Conservation (phyloP, 2,329 filamentous ascomycete genomes). For the Aspergillus terreus region DNA sequence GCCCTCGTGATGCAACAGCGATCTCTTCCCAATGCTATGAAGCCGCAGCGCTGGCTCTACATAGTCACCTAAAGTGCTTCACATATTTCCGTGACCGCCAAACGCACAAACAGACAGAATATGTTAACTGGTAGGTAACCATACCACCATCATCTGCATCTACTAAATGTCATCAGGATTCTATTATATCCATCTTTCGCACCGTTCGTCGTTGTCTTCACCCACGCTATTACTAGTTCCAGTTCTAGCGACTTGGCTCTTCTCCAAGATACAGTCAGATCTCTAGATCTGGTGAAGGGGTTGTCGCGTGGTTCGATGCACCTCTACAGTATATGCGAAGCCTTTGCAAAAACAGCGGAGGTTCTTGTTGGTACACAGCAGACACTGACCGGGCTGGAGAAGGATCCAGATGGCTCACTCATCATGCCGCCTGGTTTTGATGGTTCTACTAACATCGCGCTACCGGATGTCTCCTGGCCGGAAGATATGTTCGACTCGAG, state of each 20-base stretch:
- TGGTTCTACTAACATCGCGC: conserved; percentile 16
- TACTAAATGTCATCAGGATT: conserved; percentile 12
- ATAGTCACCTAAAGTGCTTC: conserved; percentile 25
- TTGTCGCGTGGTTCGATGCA: conserved; percentile 19
- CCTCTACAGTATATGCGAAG: conserved; percentile 19
- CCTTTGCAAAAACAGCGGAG: conserved; percentile 21
- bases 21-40: conserved; percentile 25
- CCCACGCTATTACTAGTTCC: conserved; percentile 24
- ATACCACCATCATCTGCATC: too few relatives aligned
- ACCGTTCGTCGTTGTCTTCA: conserved; percentile 26
- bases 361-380: conserved; percentile 21
- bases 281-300: conserved; percentile 18
- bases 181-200: conserved; percentile 25
- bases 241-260: conserved; percentile 17
- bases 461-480: conserved; percentile 22
- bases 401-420: conserved; percentile 21
- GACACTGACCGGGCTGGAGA: conserved; percentile 19
- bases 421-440: conserved; percentile 13
- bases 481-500: conserved; percentile 18
- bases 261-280: conserved; percentile 20
- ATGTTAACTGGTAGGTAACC: conserved; percentile 21
- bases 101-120: conserved; percentile 26
- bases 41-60: conserved; percentile 20
- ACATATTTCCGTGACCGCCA: conserved; percentile 21
- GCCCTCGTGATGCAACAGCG: conserved; percentile 19